These are phyloP conservation scores for Lachancea lanzarotensis DNA, from an alignment of 805 yeast genomes.

Conservation along the genomic window DNA sequence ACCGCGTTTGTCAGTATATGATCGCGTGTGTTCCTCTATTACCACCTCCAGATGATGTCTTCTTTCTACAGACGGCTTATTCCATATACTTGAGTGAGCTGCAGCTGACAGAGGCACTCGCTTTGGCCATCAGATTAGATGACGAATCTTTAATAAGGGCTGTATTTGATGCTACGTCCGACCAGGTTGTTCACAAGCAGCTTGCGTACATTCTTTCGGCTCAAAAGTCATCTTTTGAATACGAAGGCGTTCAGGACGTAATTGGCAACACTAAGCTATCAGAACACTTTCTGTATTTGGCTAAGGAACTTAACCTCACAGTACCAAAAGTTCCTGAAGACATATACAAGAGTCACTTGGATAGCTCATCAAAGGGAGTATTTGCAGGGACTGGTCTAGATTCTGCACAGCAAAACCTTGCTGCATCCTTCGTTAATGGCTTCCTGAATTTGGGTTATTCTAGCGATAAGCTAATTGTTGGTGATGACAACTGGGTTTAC, in stretches of 20 bases:
- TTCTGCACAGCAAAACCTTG: slow-evolving; percentile 91
- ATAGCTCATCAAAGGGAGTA: slow-evolving; percentile 55
- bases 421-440: slow-evolving; percentile 89
- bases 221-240: slow-evolving; percentile 75
- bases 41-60: slow-evolving; percentile 88
- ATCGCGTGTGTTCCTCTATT: slow-evolving; percentile 93
- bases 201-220: slow-evolving; percentile 82
- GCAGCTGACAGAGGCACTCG: slow-evolving; percentile 82
- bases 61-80: slow-evolving; percentile 83
- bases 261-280: slow-evolving; percentile 73
- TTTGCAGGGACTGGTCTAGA: slow-evolving; percentile 52
- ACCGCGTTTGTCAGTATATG: slow-evolving; percentile 89
- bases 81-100: slow-evolving; percentile 73
- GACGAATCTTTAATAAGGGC: slow-evolving; percentile 69
- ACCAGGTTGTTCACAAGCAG: slow-evolving; percentile 73
- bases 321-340: slow-evolving; percentile 95
- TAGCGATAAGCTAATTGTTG: slow-evolving; percentile 69
- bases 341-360: slow-evolving; percentile 84
- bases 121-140: slow-evolving; percentile 83
- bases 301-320: slow-evolving; percentile 78
- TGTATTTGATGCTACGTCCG: slow-evolving; percentile 77
- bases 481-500: slow-evolving; percentile 83
- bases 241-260: slow-evolving; percentile 73
- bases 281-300: slow-evolving; percentile 73
- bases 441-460: slow-evolving; percentile 90